These are phyloP conservation scores for Kwoniella sp. DNA, from an alignment of 768 basidiomycete genomes.

Conservation along the genomic window DNA sequence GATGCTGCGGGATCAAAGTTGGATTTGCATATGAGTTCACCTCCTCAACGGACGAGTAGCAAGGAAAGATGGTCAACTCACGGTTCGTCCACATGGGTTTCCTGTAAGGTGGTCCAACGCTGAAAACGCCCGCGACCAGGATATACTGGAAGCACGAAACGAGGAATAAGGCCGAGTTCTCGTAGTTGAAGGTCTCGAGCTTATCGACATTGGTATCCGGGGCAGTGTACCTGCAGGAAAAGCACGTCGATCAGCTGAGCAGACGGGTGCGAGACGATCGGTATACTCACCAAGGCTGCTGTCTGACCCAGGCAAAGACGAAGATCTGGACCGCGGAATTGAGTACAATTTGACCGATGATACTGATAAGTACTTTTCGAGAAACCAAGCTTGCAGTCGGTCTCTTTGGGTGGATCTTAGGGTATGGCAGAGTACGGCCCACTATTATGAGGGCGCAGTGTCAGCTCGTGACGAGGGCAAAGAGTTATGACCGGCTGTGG, in stretches of 20 bases:
- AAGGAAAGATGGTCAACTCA: slow-evolving; percentile 56
- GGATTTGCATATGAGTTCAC: background rate
- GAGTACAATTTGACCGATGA: slow-evolving; percentile 87
- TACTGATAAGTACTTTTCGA: slow-evolving; percentile 88
- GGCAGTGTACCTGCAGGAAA: slow-evolving; percentile 69
- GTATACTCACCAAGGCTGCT: slow-evolving; percentile 76
- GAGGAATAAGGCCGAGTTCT: slow-evolving; percentile 88
- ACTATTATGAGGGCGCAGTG: slow-evolving; percentile 61
- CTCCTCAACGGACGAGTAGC: background rate
- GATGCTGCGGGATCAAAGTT: slow-evolving; percentile 61
- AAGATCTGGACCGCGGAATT: slow-evolving; percentile 80
- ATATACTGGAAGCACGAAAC: slow-evolving; percentile 99
- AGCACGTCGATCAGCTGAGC: background rate
- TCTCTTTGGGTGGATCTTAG: slow-evolving; percentile 79
- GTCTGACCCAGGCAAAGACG: slow-evolving; percentile 84
- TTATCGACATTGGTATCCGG: slow-evolving; percentile 69
- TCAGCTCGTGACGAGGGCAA: slow-evolving; percentile 21
- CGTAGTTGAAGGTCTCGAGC: slow-evolving; percentile 81
- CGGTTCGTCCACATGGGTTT: slow-evolving; percentile 94
- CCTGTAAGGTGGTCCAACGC: slow-evolving; percentile 95
- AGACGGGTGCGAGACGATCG: background rate
- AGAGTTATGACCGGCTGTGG: background rate
- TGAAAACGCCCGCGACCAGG: slow-evolving; percentile 93
- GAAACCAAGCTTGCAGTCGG: slow-evolving; percentile 96
- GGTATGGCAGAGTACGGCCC: slow-evolving; percentile 90